Conservation (phyloP, 192 early-diverging fungal genomes). For the Coemansia sp. region DNA sequence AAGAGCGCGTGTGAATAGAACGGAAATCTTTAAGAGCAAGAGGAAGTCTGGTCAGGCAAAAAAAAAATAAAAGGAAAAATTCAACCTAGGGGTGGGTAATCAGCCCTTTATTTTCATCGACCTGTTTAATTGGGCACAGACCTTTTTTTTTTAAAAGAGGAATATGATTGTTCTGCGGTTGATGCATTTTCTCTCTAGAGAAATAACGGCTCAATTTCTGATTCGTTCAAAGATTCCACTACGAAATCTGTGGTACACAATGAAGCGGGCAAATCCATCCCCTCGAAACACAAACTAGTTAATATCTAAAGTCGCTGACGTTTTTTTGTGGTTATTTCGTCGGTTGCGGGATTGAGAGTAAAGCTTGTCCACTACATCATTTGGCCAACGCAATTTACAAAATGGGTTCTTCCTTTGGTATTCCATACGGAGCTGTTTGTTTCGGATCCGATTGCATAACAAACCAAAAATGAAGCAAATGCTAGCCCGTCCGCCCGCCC, state of each 20-base stretch:
- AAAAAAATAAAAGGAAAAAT: not conserved
- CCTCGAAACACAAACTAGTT: too few species aligned
- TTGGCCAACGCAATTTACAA: too few species aligned
- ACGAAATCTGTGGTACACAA: not conserved
- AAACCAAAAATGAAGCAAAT: too few species aligned
- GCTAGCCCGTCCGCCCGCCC: too few species aligned
- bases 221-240: not conserved
- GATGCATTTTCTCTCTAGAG: not conserved
- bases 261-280: not conserved
- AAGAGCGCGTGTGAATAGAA: not conserved
- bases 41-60: not conserved
- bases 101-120: not conserved
- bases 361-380: too few species aligned
- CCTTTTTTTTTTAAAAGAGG: not conserved
- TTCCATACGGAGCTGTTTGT: too few species aligned
- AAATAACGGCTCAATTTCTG: constrained; percentile 7
- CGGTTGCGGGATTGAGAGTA: too few species aligned
- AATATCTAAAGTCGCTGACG: too few species aligned
- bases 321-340: too few species aligned
- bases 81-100: not conserved
- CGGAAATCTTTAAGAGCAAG: not conserved
- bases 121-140: not conserved
- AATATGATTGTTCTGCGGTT: not conserved
- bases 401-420: too few species aligned
- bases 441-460: too few species aligned